phyloP scores from a whole-genome alignment of 257 asterid species.

The Forsythia suspensa region DNA sequence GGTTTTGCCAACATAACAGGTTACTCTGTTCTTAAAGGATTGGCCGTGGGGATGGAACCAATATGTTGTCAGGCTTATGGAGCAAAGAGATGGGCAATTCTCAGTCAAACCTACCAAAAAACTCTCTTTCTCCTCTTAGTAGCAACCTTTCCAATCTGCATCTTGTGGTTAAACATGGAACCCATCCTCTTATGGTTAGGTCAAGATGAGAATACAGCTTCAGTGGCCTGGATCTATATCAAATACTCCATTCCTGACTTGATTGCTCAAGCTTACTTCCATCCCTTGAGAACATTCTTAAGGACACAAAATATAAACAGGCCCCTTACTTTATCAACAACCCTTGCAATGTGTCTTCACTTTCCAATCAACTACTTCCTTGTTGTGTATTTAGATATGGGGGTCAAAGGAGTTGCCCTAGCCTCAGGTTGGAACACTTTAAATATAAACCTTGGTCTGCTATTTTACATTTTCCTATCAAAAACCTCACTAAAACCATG shows the following conservation, averaged over 20 bases:
- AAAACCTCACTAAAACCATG: slow-evolving; percentile 40
- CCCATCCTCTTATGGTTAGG: slow-evolving; percentile 47
- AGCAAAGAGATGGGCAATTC: slow-evolving; percentile 43
- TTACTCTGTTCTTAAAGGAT: slow-evolving; percentile 47
- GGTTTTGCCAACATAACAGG: slow-evolving; percentile 52
- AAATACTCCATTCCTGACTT: slow-evolving; percentile 49
- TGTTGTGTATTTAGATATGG: slow-evolving; percentile 34
- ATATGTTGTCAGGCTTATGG: slow-evolving; percentile 57
- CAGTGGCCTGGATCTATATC: slow-evolving; percentile 38
- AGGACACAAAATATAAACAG: slow-evolving; percentile 54
- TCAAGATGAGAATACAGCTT: slow-evolving; percentile 35
- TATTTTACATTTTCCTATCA: slow-evolving; percentile 33
- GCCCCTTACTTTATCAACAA: slow-evolving; percentile 42
- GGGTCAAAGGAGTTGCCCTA: slow-evolving; percentile 50
- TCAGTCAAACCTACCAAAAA: slow-evolving; percentile 37
- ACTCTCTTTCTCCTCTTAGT: slow-evolving; percentile 43
- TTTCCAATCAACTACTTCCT: slow-evolving; percentile 45
- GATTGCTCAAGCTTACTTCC: slow-evolving; percentile 46
- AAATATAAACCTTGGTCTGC: slow-evolving; percentile 38
- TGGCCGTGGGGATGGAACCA: slow-evolving; percentile 55
- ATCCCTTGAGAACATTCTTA: slow-evolving; percentile 48
- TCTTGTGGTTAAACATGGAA: slow-evolving; percentile 46
- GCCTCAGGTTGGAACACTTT: slow-evolving; percentile 54
- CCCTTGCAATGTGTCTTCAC: slow-evolving; percentile 46
- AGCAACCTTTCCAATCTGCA: slow-evolving; percentile 32